Conservation (phyloP, 1,139 yeast genomes). For the Geotrichum restrictum region DNA sequence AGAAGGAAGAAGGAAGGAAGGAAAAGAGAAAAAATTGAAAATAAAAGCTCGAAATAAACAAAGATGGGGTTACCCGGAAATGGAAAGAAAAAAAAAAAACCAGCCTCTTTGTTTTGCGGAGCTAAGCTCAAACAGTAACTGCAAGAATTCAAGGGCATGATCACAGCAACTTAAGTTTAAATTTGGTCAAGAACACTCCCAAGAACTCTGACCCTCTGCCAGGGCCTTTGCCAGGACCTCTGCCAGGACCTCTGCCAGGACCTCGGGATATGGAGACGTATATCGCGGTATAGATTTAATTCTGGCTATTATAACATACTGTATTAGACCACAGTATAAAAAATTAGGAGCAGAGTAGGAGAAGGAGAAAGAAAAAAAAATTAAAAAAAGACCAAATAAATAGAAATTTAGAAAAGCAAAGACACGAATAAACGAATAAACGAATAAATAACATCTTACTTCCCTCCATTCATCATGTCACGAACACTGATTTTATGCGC, state of each 20-base stretch:
- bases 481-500: not conserved
- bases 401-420: not conserved
- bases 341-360: not conserved
- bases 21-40: not conserved
- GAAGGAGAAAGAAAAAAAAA: not conserved
- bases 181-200: no score
- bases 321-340: not conserved
- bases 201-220: no score
- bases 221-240: no score
- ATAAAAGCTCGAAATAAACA: not conserved
- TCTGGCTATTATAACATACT: no score
- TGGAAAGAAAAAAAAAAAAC: not conserved
- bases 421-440: not conserved
- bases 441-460: not conserved
- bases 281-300: no score
- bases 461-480: not conserved
- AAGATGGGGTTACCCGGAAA: not conserved
- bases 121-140: no score
- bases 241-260: no score
- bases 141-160: no score
- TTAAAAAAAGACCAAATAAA: not conserved
- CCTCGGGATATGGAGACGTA: no score
- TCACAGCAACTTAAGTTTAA: no score
- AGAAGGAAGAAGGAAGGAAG: conserved; percentile 5
- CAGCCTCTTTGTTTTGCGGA: not conserved